Evolutionary conservation across 163 green algal genomes (phyloP).

Genomic region (Botryococcus braunii): DNA sequence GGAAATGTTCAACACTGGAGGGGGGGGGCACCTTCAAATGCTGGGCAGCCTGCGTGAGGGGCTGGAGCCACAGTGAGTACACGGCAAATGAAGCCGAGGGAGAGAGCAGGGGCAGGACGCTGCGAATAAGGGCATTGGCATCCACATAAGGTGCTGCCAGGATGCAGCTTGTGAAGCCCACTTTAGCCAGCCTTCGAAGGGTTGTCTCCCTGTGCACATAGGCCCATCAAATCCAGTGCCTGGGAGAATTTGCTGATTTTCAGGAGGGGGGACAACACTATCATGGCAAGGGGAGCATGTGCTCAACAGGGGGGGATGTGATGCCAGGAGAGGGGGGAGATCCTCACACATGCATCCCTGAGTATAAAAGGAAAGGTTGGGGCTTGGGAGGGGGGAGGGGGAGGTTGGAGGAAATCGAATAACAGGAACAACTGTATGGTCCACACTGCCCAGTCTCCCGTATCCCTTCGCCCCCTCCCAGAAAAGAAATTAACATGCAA

Average conservation of each 20-base stretch:
- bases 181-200: background rate
- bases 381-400: too few relatives aligned
- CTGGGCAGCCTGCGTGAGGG: conserved; percentile 42
- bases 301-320: background rate
- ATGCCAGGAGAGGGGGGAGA: background rate
- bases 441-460: too few relatives aligned
- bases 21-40: conserved; percentile 20
- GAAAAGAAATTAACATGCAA: too few relatives aligned
- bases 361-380: too few relatives aligned
- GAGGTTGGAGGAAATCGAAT: too few relatives aligned
- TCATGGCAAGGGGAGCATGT: background rate
- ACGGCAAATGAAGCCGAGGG: conserved; percentile 65
- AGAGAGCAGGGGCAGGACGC: conserved; percentile 59
- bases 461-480: too few relatives aligned
- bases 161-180: conserved; percentile 61
- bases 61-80: conserved; percentile 34
- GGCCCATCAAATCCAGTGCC: too few relatives aligned
- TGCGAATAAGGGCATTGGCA: conserved; percentile 33
- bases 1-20: background rate
- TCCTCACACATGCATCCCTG: too few relatives aligned
- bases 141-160: conserved; percentile 42
- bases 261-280: too few relatives aligned
- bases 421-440: too few relatives aligned
- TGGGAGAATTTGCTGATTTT: too few relatives aligned
- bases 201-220: too few relatives aligned